A percentile compares a stretch with the other conserved stretches of the same genome.
phyloP scores from a whole-genome alignment of 1,139 yeast genomes.

The Pichia sp. region DNA sequence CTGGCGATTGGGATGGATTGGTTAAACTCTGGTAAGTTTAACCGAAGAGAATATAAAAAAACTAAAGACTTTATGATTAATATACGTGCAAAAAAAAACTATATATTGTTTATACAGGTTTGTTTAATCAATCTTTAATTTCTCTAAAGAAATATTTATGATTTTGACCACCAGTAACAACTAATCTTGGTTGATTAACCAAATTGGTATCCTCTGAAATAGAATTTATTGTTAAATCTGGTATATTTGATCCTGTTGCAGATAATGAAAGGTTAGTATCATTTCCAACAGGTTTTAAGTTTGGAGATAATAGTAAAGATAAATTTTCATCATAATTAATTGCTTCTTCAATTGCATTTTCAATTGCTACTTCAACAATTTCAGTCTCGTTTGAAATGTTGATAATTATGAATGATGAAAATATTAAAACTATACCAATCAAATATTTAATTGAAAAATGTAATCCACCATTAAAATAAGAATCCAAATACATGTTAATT shows the following conservation, averaged over 20 bases:
- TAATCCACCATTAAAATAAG: conserved; percentile 36
- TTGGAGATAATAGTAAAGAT: conserved; percentile 44
- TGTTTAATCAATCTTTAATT: conserved; percentile 6
- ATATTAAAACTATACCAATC: conserved; percentile 41
- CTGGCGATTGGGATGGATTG: conserved; percentile 53
- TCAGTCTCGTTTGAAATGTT: conserved; percentile 43
- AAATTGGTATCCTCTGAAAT: conserved; percentile 2
- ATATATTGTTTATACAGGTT: not conserved
- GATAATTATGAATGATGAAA: conserved; percentile 42
- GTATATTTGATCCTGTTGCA: conserved; percentile 15
- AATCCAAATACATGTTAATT: conserved; percentile 39
- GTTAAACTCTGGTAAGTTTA: conserved; percentile 44
- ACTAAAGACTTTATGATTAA: not conserved
- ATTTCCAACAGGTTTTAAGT: conserved; percentile 12
- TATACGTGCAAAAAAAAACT: not conserved
- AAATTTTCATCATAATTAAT: conserved; percentile 40
- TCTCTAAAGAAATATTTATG: conserved; percentile 39
- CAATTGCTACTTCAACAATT: conserved; percentile 42
- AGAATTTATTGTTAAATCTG: conserved; percentile 22
- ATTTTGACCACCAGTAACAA: conserved; percentile 38
- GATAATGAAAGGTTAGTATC: conserved; percentile 29
- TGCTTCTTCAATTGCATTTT: conserved; percentile 44
- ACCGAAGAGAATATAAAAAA: not conserved
- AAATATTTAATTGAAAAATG: conserved; percentile 35
- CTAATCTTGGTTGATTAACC: conserved; percentile 15